A percentile compares a stretch with the other conserved stretches of the same genome.
Conservation (phyloP, 164 flowering plant species). For the Amborella trichopoda region DNA sequence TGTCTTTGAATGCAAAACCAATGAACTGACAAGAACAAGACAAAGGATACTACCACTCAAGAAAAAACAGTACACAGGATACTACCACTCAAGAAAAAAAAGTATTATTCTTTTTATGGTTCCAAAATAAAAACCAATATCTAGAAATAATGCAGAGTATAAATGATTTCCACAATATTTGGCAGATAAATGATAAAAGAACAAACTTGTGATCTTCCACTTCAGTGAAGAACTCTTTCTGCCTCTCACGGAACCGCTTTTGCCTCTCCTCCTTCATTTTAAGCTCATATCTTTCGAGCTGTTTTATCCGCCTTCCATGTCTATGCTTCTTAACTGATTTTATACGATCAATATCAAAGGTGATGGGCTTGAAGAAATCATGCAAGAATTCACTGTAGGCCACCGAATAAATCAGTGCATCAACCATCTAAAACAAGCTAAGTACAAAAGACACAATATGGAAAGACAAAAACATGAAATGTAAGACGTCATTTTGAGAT, state of each 20-base stretch:
- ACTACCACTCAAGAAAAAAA: too few species aligned
- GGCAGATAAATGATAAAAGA: too few species aligned
- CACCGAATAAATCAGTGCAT: constrained; percentile 9
- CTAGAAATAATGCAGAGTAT: too few species aligned
- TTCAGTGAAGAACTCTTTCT: constrained; percentile 93
- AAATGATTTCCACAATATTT: too few species aligned
- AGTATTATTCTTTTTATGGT: too few species aligned
- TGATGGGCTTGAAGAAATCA: constrained; percentile 81
- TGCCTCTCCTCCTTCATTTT: constrained; percentile 98
- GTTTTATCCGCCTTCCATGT: constrained; percentile 85
- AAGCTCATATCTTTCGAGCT: constrained; percentile 83
- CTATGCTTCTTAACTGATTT: constrained; percentile 77
- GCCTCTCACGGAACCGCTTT: constrained; percentile 92
- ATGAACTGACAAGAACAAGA: too few species aligned
- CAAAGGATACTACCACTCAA: too few species aligned
- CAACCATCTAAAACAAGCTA: constrained; percentile 1
- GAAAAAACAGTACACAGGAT: too few species aligned
- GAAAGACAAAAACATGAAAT: neutral
- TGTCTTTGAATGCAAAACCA: too few species aligned
- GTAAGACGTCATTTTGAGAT: neutral
- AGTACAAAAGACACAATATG: neutral
- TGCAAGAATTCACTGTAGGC: constrained; percentile 80
- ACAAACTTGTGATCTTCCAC: constrained; percentile 89
- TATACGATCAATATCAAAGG: constrained; percentile 68
- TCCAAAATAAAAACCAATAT: too few species aligned